phyloP scores from a whole-genome alignment of 1,284 basidiomycete genomes.

The Psilocybe mexicana region DNA sequence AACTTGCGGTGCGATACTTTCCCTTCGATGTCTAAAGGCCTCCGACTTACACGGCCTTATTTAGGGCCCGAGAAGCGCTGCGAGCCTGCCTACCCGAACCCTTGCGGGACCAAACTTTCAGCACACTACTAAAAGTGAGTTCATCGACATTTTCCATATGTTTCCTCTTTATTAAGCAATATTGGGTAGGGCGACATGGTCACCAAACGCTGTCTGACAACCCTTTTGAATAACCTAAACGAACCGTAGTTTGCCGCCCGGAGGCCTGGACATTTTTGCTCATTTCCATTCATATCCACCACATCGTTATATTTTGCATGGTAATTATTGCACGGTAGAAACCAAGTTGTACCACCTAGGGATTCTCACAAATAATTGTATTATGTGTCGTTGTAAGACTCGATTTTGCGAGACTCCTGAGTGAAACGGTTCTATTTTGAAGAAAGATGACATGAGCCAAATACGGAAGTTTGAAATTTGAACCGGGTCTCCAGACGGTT shows the following conservation, averaged over 20 bases:
- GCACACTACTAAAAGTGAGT: constrained; percentile 79
- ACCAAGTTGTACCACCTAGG: constrained; percentile 28
- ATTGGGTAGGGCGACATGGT: constrained; percentile 85
- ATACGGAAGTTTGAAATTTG: constrained; percentile 7
- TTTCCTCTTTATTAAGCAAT: constrained; percentile 1
- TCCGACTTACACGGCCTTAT: constrained; percentile 4
- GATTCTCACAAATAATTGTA: constrained; percentile 29
- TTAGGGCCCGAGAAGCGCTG: constrained; percentile 92
- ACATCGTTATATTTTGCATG: constrained; percentile 28
- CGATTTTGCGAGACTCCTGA: not conserved
- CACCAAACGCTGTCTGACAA: constrained; percentile 94
- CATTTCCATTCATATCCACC: constrained; percentile 28
- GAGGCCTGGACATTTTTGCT: constrained; percentile 23
- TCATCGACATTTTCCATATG: no score
- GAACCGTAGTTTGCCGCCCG: constrained; percentile 44
- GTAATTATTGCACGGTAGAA: constrained; percentile 30
- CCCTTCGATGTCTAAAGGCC: not conserved
- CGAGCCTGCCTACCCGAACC: constrained; percentile 97
- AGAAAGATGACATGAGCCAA: not conserved
- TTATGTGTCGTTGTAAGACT: constrained; percentile 17
- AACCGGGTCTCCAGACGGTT: not conserved
- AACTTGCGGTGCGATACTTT: constrained; percentile 76
- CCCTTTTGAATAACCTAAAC: constrained; percentile 90
- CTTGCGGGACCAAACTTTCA: constrained; percentile 93
- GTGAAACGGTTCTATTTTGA: not conserved